Conservation (phyloP, 352 stramenopile species). For the Vaucheria bursata region DNA sequence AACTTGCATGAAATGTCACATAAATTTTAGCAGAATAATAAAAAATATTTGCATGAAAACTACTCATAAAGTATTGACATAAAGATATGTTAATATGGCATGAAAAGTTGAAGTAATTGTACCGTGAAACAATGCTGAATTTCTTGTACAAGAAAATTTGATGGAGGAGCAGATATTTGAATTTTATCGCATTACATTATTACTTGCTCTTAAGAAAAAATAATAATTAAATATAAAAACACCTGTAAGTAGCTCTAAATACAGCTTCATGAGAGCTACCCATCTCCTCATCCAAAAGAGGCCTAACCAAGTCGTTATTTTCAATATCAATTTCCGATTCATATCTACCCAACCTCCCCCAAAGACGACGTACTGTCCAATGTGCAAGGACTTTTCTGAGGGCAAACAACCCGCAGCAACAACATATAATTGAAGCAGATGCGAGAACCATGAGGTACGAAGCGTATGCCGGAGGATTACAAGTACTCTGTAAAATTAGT, state of each 20-base stretch:
- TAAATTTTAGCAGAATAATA: too few species aligned
- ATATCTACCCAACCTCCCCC: conserved; percentile 9
- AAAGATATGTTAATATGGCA: neutral
- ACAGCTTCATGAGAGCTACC: neutral
- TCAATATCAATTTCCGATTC: neutral
- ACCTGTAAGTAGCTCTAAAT: neutral
- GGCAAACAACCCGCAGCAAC: conserved; percentile 39
- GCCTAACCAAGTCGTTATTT: conserved; percentile 16
- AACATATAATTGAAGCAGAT: conserved; percentile 35
- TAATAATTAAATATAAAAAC: neutral
- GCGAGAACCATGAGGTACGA: conserved; percentile 34
- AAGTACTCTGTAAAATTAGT: neutral
- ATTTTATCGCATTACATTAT: neutral
- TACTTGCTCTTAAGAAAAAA: neutral
- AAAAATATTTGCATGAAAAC: too few species aligned
- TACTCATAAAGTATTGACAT: neutral
- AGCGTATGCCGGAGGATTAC: neutral
- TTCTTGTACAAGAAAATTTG: neutral
- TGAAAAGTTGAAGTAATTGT: neutral
- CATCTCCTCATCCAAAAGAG: conserved; percentile 25
- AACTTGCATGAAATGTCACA: too few species aligned
- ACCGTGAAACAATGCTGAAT: neutral
- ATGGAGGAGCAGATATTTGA: neutral
- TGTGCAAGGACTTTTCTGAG: neutral
- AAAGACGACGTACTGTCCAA: neutral